Evolutionary conservation across 2,329 filamentous ascomycete species (phyloP).

Genomic region (Thelonectria discophora): DNA sequence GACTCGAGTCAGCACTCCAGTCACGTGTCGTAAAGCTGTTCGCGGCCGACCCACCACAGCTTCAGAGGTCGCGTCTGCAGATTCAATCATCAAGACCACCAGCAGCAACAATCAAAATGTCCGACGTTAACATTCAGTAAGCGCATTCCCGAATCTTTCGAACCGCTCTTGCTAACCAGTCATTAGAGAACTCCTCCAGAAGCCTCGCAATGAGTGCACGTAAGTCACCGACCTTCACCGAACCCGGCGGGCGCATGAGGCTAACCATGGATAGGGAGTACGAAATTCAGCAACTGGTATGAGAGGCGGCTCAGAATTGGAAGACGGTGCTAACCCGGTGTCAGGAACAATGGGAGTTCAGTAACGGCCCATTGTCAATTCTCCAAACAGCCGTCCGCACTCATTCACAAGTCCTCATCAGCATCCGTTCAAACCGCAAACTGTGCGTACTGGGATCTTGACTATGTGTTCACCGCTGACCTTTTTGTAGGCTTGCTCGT

Average conservation of each 20-base stretch:
- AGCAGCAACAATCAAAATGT: constrained; percentile 16
- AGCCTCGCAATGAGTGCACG: constrained; percentile 25
- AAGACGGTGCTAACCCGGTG: neutral
- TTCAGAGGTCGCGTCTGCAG: constrained; percentile 18
- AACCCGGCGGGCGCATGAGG: constrained; percentile 9
- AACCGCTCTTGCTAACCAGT: neutral
- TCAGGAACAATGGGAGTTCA: constrained; percentile 23
- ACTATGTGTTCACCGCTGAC: neutral
- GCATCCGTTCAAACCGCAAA: constrained; percentile 24
- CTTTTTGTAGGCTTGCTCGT: constrained; percentile 69
- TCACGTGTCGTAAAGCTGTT: constrained; percentile 14
- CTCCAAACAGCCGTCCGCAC: constrained; percentile 21
- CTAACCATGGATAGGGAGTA: constrained; percentile 17
- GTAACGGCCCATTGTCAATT: constrained; percentile 19
- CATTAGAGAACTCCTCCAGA: constrained; percentile 21
- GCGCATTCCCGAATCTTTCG: neutral
- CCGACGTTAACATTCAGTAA: constrained; percentile 23
- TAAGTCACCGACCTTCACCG: constrained; percentile 12
- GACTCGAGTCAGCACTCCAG: neutral
- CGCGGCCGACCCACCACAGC: constrained; percentile 11
- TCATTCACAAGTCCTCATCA: constrained; percentile 23
- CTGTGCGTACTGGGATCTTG: constrained; percentile 2
- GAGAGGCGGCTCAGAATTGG: neutral
- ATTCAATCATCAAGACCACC: constrained; percentile 16
- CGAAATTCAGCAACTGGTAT: constrained; percentile 19